Evolutionary conservation across 2,329 filamentous ascomycete species (phyloP), one percentile per base, ranked within the genome.

Genomic region (Trichoderma koningiopsis): DNA sequence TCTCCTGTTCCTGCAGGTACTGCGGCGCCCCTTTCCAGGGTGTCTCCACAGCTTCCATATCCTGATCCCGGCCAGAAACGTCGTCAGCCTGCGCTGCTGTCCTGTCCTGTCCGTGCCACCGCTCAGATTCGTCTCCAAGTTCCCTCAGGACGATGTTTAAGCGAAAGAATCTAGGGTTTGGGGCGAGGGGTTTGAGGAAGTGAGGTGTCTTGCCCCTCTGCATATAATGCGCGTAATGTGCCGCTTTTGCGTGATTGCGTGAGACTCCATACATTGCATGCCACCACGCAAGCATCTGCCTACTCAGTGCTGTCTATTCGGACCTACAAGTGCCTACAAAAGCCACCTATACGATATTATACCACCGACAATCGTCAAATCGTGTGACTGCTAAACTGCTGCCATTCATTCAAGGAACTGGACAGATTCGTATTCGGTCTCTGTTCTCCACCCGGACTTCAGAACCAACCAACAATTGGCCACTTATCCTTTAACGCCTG

Each of bases 1-100:
- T 68, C 65, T 60, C 56, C 57, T 68, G 56, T 68, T 68, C 65
- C 65, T 68, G 65, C 65, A 68, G 65, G 65, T 68, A 61, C 65
- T n/a, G 40, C 64, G 57, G 33, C 57, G 57, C 65, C 65, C 65
- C 65, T 68, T 60, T 68, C 65, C 33, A 53, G 57, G 65, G 57
- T 68, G 55, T 68, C 65, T 68, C 65, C 65, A 68, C 65, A 68
- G 65, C 65, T 60, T 61, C 43, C 43, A 60, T 31, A 55, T 31
- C 16, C 63, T 61, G 55, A 68, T 61, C 56, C 65, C 55, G 49
- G 63, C 55, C 49, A 52, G 16, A 19, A 6, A 56, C 63, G 53
- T 59, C 63, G 55, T 67, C 63, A 66, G 55, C 53, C 53, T 58
- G 33, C 5, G 33, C 33, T 35, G 33, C 33, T 35, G 33, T 35